A percentile compares a stretch with the other conserved stretches of the same genome.
phyloP scores from a whole-genome alignment of 1,139 yeast genomes.

The Meyerozyma carpophila region DNA sequence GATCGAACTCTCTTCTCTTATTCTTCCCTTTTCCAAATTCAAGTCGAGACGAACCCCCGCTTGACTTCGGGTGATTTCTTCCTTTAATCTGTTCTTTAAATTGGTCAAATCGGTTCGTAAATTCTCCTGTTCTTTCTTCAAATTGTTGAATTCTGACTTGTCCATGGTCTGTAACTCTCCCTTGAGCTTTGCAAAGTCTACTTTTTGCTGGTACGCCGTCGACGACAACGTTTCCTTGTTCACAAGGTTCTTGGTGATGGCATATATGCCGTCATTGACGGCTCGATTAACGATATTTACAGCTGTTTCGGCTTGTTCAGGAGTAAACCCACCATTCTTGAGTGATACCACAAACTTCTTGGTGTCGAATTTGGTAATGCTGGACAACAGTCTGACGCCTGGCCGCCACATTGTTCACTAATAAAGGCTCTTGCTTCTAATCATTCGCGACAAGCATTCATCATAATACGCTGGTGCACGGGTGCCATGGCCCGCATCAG shows the following conservation, averaged over 20 bases:
- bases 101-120: slow-evolving; percentile 82
- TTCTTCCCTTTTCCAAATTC: slow-evolving; percentile 90
- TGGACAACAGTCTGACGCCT: slow-evolving; percentile 14
- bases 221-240: slow-evolving; percentile 77
- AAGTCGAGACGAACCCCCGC: slow-evolving; percentile 88
- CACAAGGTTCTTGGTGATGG: slow-evolving; percentile 71
- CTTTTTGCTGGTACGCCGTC: slow-evolving; percentile 90
- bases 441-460: not conserved
- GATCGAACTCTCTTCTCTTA: slow-evolving; percentile 86
- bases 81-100: slow-evolving; percentile 76
- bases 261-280: slow-evolving; percentile 73
- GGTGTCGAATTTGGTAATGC: slow-evolving; percentile 66
- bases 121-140: slow-evolving; percentile 85
- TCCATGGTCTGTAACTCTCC: slow-evolving; percentile 89
- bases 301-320: slow-evolving; percentile 76
- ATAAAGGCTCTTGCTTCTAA: not conserved
- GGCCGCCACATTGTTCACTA: not conserved
- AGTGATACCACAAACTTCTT: slow-evolving; percentile 67
- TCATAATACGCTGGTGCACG: too few species aligned
- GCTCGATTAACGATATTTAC: slow-evolving; percentile 72
- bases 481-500: too few species aligned
- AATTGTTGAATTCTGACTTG: slow-evolving; percentile 73
- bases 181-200: slow-evolving; percentile 88
- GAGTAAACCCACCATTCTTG: slow-evolving; percentile 66
- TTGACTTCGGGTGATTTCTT: slow-evolving; percentile 85